Evolutionary conservation across 1,284 basidiomycete species (phyloP), one percentile per base, ranked within the genome.

Genomic region (Cryptococcus sp.): DNA sequence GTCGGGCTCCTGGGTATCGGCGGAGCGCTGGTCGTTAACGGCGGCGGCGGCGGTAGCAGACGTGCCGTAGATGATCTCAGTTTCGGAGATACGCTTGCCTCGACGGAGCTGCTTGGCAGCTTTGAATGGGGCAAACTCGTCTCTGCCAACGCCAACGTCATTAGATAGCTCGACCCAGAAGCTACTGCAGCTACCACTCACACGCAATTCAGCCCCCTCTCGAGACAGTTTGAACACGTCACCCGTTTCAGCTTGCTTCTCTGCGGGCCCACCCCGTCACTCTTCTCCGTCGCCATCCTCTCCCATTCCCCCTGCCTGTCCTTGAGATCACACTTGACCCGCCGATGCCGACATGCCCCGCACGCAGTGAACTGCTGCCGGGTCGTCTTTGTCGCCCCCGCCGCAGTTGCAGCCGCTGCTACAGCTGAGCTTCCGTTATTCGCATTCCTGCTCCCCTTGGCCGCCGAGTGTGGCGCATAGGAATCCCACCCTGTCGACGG

Each of bases 321-420:
- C 24, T 75, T 74, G 46, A 77, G 56, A 58, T 73, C 73, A 51
- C 73, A 77, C 53, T 75, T 76, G 40, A 77, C 76, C 35, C 90
- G 83, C 68, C 90, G 79, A 84, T 89, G 89, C 52, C 90, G 85
- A 77, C 91, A 94, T 38, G 90, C 89, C 50, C 89, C 90, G 71
- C 91, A 93, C 3, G 90, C 91, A 37, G 87, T 86, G 77, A 89
- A 90, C 67, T 90, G 89, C 66, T 88, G 87, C 49, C 88, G 79
- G 3, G 84, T 82, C 12, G 87, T 70, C 51, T 70, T 70, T 2
- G 65, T 52, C 9, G 53, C 57, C 46, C 23, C n/a, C 12, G 11
- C 18, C 9, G 18, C 44, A 35, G 16, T 24, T 45, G 44, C 20
- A n/a, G 44, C 11, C 21, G 20, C 44, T 5, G 3, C 44, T 5